Conservation (phyloP, 306 rosid species). For the Rosa multiflora region DNA sequence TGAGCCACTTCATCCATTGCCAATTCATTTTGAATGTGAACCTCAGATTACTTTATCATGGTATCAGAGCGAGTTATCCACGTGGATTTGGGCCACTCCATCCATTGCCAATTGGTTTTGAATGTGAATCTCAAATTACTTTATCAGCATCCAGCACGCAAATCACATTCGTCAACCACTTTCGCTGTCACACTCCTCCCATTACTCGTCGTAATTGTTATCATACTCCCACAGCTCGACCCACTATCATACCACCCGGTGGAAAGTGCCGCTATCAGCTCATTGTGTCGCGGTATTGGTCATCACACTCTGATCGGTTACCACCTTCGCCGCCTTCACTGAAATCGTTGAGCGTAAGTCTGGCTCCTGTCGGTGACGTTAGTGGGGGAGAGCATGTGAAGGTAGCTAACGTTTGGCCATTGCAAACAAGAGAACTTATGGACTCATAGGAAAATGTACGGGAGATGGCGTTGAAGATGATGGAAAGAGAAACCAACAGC, state of each 20-base stretch:
- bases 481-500: too few species aligned
- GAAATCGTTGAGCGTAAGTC: conserved; percentile 35
- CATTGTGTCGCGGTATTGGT: conserved; percentile 16
- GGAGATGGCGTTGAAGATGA: too few species aligned
- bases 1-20: too few species aligned
- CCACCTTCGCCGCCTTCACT: conserved; percentile 37
- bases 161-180: conserved; percentile 56
- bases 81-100: too few species aligned
- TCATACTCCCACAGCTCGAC: conserved; percentile 26
- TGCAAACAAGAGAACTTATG: not conserved
- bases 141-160: conserved; percentile 24
- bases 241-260: too few species aligned
- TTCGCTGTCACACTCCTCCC: conserved; percentile 30
- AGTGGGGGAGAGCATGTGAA: conserved; percentile 29
- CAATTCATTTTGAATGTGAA: too few species aligned
- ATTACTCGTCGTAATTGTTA: conserved; percentile 22
- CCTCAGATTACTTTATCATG: too few species aligned
- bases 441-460: too few species aligned
- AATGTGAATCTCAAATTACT: too few species aligned
- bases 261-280: conserved; percentile 30
- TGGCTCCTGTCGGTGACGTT: conserved; percentile 26
- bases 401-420: not conserved
- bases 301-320: conserved; percentile 30
- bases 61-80: too few species aligned
- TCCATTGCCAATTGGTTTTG: too few species aligned